These are phyloP conservation scores for Sugiyamaella paludigena DNA, from an alignment of 1,139 yeast species.

Conservation along the genomic window DNA sequence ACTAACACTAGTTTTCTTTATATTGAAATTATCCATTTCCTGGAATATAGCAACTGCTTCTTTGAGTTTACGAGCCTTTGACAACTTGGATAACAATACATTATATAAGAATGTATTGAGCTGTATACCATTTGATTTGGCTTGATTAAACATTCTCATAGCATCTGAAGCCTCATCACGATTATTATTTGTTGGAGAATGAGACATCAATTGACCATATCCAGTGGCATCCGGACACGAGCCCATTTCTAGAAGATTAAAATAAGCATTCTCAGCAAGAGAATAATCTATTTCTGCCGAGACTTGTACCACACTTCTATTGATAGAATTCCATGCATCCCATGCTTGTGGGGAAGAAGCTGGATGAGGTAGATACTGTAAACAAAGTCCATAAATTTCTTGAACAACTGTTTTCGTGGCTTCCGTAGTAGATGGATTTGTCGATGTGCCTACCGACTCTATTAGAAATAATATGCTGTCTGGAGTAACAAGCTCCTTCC, in stretches of 20 bases:
- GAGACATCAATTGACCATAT: conserved; percentile 38
- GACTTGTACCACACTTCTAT: conserved; percentile 28
- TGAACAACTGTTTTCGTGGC: conserved; percentile 11
- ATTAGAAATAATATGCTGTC: conserved; percentile 25
- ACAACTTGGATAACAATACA: conserved; percentile 38
- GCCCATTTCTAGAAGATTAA: conserved; percentile 34
- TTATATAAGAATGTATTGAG: conserved; percentile 41
- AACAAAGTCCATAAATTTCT: conserved; percentile 22
- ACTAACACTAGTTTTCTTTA: conserved; percentile 36
- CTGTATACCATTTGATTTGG: conserved; percentile 31
- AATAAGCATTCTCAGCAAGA: conserved; percentile 32
- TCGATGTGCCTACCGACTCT: conserved; percentile 24
- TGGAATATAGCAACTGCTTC: conserved; percentile 36
- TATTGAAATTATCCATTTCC: conserved; percentile 36
- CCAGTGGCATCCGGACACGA: conserved; percentile 40
- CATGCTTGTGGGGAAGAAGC: conserved; percentile 27
- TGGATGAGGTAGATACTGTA: conserved; percentile 30
- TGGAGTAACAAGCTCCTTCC: conserved; percentile 25
- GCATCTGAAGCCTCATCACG: conserved; percentile 40
- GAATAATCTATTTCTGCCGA: conserved; percentile 29
- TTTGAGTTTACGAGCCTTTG: conserved; percentile 38
- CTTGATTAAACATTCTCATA: conserved; percentile 37
- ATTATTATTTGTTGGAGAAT: conserved; percentile 25
- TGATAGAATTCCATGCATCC: conserved; percentile 32
- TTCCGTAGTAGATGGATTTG: conserved; percentile 2